Base-by-base conservation (phyloP, 2,329 filamentous ascomycete species). In the Fusarium sarcochroum region DNA sequence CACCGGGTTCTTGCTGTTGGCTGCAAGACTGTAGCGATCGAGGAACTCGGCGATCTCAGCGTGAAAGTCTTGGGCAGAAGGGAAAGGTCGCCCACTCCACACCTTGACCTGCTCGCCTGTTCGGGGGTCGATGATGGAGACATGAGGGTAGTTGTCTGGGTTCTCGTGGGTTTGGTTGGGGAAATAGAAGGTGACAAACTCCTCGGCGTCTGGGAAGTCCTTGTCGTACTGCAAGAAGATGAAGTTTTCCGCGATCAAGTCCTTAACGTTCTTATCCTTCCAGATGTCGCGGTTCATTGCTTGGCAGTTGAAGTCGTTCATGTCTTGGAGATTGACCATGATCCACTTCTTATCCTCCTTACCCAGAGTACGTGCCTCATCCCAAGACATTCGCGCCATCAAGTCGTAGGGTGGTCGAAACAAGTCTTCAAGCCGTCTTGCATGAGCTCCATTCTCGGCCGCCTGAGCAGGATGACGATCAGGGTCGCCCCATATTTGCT, bases 61-160 rank as follows among this genome's bases (percentile, higher is more conserved):
- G 63, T 97, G 88, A 73, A 99, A 98, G 15, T 98, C 94, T 11
- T 86, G 78, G 1, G 93, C 82, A 38, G 86, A 87, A 1, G 94
- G 90, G 54, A 94, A 92, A 2, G 94, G 93, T 10, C 88, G 86
- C 2, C 95, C 94, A 15, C 92, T 94, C 95, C 96, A 98, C 2
- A 94, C 88, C 82, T 99, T 99, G 78, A 99, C 93, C 79, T 98
- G 94, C 80, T 99, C 96, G 63, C 96, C 96, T 1, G 96, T 99
- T 62, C 96, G 88, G 3, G 96, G 96, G 73, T 99, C 96, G 65
- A 99, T 89, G 66, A 99, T 97, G 44, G 94, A 93, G 58, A 98
- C 96, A 77, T 99, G 94, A 7, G 96, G 96, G 77, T 97, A 99
- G 72, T 94, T 94, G 75, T 95, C 92, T n/a, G 90, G 87, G 75